These are phyloP conservation scores for Amanita pallidorosea DNA, from an alignment of 768 basidiomycete genomes.

Conservation along the genomic window DNA sequence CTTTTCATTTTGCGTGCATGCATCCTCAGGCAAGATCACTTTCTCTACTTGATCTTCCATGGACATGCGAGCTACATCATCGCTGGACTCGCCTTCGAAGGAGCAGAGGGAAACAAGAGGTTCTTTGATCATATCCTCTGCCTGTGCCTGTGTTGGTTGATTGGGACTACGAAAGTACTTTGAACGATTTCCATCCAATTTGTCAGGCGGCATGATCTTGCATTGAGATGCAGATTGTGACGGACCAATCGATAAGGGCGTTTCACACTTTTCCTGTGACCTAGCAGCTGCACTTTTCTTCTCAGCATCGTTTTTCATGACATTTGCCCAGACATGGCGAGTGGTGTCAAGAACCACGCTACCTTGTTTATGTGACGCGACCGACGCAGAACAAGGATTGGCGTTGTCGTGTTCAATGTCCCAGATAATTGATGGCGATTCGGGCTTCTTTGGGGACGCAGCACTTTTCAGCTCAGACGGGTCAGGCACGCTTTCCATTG, in stretches of 20 bases:
- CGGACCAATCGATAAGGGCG: slow-evolving; percentile 14
- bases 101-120: neutral
- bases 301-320: neutral
- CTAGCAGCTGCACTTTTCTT: neutral
- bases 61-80: neutral
- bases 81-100: neutral
- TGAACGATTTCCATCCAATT: neutral
- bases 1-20: neutral
- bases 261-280: neutral
- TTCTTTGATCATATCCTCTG: neutral
- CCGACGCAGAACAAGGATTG: neutral
- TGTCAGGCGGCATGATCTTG: neutral
- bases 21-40: neutral
- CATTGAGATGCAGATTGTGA: slow-evolving; percentile 20
- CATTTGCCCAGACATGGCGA: slow-evolving; percentile 4
- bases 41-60: neutral
- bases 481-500: neutral
- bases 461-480: neutral
- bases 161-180: neutral
- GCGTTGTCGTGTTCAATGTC: slow-evolving; percentile 18
- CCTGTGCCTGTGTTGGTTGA: neutral
- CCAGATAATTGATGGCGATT: slow-evolving; percentile 17
- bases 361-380: neutral
- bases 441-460: neutral
- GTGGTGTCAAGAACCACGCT: slow-evolving; percentile 5